phyloP scores from a whole-genome alignment of 2,329 filamentous ascomycete genomes.

The Blastomyces gilchristii region DNA sequence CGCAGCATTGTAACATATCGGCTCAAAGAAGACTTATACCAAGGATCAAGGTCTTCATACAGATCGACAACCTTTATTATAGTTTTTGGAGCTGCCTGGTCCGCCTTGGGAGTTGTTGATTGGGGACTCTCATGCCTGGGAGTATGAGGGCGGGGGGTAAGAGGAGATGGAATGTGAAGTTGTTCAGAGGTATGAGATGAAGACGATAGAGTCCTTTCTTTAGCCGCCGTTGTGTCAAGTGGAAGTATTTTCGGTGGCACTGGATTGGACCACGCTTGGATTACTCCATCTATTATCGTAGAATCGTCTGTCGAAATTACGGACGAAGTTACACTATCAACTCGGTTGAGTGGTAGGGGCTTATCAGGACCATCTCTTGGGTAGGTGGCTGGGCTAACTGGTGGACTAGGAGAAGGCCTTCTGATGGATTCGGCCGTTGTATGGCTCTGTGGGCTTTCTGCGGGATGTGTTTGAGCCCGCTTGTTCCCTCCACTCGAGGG shows the following conservation, averaged over 20 bases:
- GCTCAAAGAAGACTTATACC: constrained; percentile 47
- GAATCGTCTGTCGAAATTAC: constrained; percentile 20
- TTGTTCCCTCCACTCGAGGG: background rate
- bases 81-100: constrained; percentile 7
- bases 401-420: background rate
- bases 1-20: constrained; percentile 47
- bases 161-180: constrained; percentile 10
- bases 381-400: background rate
- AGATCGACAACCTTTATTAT: constrained; percentile 33
- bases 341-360: constrained; percentile 17
- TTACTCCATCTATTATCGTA: constrained; percentile 36
- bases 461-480: background rate
- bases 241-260: constrained; percentile 17
- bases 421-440: background rate
- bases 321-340: constrained; percentile 25
- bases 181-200: constrained; percentile 3
- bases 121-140: constrained; percentile 8
- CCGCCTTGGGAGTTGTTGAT: background rate
- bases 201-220: background rate
- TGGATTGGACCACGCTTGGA: constrained; percentile 35
- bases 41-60: constrained; percentile 45
- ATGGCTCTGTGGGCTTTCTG: background rate
- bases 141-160: background rate
- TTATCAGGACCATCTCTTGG: background rate
- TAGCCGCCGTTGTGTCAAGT: constrained; percentile 10